Percentiles rank a stretch among this genome's conserved stretches.
These are phyloP conservation scores for Ampelocalamus luodianensis DNA, from an alignment of 176 grass and related monocot genomes.

Conservation along the genomic window DNA sequence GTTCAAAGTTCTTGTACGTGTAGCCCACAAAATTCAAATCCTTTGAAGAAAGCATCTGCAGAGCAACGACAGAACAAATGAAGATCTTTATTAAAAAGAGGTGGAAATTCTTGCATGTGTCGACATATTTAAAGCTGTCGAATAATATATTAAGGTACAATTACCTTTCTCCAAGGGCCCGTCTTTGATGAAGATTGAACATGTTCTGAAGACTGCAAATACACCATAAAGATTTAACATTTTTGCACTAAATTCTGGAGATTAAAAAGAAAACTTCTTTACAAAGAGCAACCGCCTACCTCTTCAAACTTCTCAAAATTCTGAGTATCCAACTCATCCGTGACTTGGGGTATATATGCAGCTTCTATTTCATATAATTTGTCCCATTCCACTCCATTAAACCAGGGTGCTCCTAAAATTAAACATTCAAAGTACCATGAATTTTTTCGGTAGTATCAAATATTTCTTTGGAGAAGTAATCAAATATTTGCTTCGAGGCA, in stretches of 20 bases:
- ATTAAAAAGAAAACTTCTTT: constrained; percentile 6
- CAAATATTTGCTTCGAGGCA: background rate
- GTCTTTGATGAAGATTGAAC: constrained; percentile 71
- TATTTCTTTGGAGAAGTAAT: background rate
- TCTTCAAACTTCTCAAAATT: constrained; percentile 99
- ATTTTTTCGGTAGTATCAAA: constrained; percentile 4
- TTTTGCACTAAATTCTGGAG: background rate
- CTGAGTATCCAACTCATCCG: constrained; percentile 93
- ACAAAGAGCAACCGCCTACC: constrained; percentile 42
- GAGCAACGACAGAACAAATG: background rate
- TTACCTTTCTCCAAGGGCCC: constrained; percentile 97
- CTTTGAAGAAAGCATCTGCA: constrained; percentile 98
- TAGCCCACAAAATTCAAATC: constrained; percentile 98
- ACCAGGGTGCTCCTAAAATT: constrained; percentile 84
- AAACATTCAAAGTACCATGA: constrained; percentile 40
- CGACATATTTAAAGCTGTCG: background rate
- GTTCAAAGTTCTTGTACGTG: constrained; percentile 99
- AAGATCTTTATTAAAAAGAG: background rate
- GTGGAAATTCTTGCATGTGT: constrained; percentile 11
- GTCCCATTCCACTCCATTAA: constrained; percentile 72
- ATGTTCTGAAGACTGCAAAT: constrained; percentile 57
- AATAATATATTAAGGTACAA: background rate
- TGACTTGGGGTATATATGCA: constrained; percentile 92
- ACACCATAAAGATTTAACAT: constrained; percentile 18
- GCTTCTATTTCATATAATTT: constrained; percentile 82